Base-by-base conservation (phyloP, 2,329 filamentous ascomycete genomes). In the Diaporthe sp. region DNA sequence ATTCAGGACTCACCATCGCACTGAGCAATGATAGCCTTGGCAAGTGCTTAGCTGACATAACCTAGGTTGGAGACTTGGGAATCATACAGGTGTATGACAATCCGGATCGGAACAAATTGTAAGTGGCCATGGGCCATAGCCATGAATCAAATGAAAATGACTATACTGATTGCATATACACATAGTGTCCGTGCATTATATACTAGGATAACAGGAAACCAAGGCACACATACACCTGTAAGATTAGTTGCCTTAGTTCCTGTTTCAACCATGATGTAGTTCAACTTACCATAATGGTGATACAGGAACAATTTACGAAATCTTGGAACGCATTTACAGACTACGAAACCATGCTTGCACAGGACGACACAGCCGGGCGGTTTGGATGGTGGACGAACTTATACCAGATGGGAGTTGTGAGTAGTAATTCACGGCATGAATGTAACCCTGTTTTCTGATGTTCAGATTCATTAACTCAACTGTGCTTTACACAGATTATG, bases 371-470 rank as follows among this genome's bases (percentile, higher is more conserved):
- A 34, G 61, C 61, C 34, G 42, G 61, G 17, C 28, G 61, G 28
- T 65, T 34, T 28, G 42, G 61, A 17, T 65, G 61, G 42, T 65
- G 61, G 61, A 49, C 61, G 10, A 65, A 46, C 42, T 49, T 49
- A 19, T 65, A 65, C 15, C 61, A 65, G 61, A 65, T 65, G 5
- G 61, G 61, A 46, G 28, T 46, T 46, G 42, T 65, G 17, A 49
- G 61, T 49, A 1, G n/a, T n/a, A 15, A 39, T 4, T 28, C 39
- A 39, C 15, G 2, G 6, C 17, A 4, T 37, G 28, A 22, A 22
- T n/a, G 19, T 34, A 22, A 12, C 15, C n/a, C 13, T 65, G 13
- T n/a, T 1, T 0, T 31, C 0, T 49, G 2, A 13, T 1, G 1
- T 19, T 28, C 4, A 4, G 5, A 10, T 4, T 31, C 2, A 1